These are phyloP conservation scores for Setaria viridis DNA, from an alignment of 202 grass and related monocot genomes.

Conservation along the genomic window DNA sequence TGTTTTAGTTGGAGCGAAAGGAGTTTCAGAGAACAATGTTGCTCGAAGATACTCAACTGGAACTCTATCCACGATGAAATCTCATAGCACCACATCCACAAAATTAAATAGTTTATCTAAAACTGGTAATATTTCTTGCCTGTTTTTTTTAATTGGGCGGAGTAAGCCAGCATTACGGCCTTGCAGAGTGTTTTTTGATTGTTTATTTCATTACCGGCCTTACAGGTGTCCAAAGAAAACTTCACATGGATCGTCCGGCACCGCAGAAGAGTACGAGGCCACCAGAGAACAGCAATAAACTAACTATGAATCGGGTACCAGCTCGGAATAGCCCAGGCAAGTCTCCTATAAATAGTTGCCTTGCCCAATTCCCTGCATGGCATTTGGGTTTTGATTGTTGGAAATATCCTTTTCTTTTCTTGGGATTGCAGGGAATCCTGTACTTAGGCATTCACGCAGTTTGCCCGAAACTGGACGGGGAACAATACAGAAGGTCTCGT, in stretches of 20 bases:
- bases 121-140: slow-evolving; percentile 49
- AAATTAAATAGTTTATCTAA: slow-evolving; percentile 63
- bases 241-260: slow-evolving; percentile 83
- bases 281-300: slow-evolving; percentile 64
- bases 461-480: slow-evolving; percentile 57
- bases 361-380: background rate
- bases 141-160: background rate
- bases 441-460: slow-evolving; percentile 62
- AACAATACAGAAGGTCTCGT: slow-evolving; percentile 62
- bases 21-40: slow-evolving; percentile 55
- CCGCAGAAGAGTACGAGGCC: slow-evolving; percentile 63
- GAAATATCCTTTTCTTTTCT: slow-evolving; percentile 1
- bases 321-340: slow-evolving; percentile 79
- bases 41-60: slow-evolving; percentile 77
- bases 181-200: slow-evolving; percentile 18
- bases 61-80: slow-evolving; percentile 62
- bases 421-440: slow-evolving; percentile 51
- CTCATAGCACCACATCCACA: slow-evolving; percentile 34
- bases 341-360: slow-evolving; percentile 30
- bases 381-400: slow-evolving; percentile 14
- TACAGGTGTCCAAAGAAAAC: slow-evolving; percentile 90
- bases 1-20: slow-evolving; percentile 65
- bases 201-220: slow-evolving; percentile 20
- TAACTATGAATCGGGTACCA: slow-evolving; percentile 56
- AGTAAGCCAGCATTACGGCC: background rate